A percentile compares a stretch with the other conserved stretches of the same genome.
Evolutionary conservation across 208 protist genomes (phyloP).

Genomic region (Paratrypanosoma confusum): DNA sequence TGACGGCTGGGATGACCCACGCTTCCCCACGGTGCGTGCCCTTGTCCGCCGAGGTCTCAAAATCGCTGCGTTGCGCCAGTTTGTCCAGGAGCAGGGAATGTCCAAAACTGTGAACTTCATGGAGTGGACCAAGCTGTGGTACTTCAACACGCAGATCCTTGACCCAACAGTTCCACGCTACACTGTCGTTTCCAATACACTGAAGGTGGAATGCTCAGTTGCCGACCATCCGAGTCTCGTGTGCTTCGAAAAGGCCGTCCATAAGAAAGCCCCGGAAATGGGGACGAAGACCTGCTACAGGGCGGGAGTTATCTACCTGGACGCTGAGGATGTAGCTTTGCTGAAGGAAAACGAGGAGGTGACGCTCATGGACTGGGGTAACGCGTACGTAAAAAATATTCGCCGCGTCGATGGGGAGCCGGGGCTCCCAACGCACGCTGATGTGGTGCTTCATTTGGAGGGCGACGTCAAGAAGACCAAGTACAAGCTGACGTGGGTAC

Average conservation of each 20-base stretch:
- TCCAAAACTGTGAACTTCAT: conserved; percentile 94
- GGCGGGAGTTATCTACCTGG: conserved; percentile 84
- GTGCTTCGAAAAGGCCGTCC: conserved; percentile 58
- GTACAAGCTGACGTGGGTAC: conserved; percentile 97
- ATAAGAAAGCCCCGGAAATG: conserved; percentile 92
- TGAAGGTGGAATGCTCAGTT: conserved; percentile 75
- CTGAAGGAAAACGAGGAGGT: conserved; percentile 93
- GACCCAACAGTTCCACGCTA: conserved; percentile 96
- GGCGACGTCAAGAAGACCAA: conserved; percentile 97
- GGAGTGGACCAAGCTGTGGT: conserved; percentile 98
- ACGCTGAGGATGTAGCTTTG: conserved; percentile 88
- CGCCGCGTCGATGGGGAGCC: conserved; percentile 20
- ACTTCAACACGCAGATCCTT: conserved; percentile 96
- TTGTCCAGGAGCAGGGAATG: conserved; percentile 95
- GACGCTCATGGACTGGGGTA: conserved; percentile 99
- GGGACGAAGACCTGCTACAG: conserved; percentile 91
- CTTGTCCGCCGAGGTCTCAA: conserved; percentile 95
- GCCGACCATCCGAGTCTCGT: too few species aligned
- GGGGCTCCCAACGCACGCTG: conserved; percentile 45
- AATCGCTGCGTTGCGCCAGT: conserved; percentile 92
- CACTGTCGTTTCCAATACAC: conserved; percentile 80
- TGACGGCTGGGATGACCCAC: conserved; percentile 97
- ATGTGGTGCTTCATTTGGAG: conserved; percentile 77
- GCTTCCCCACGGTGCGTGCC: conserved; percentile 97
- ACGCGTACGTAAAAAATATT: conserved; percentile 84